Conservation (phyloP, 495 filamentous ascomycete genomes). For the Physcia stellaris region DNA sequence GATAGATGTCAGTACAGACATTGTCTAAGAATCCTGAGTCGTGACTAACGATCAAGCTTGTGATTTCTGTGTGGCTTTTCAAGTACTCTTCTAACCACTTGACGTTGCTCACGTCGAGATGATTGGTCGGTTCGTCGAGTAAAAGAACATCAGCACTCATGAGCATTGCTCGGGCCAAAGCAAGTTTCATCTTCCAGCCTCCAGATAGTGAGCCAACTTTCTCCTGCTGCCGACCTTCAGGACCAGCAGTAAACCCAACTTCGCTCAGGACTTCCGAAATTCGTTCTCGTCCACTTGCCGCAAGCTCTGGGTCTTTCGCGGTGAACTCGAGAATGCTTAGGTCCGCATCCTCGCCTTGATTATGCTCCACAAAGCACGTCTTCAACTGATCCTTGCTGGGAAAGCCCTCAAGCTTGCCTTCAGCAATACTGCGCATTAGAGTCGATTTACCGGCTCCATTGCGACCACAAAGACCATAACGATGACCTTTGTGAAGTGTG, state of each 20-base stretch:
- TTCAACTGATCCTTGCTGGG: conserved; percentile 77
- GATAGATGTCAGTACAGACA: conserved; percentile 97
- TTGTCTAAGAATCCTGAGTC: conserved; percentile 95
- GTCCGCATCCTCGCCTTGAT: conserved; percentile 92
- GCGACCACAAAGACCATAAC: conserved; percentile 90
- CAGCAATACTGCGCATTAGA: conserved; percentile 90
- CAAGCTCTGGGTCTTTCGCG: conserved; percentile 67
- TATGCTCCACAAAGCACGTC: conserved; percentile 98
- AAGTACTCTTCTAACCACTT: conserved; percentile 93
- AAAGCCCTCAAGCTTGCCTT: conserved; percentile 94
- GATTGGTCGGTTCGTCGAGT: conserved; percentile 98
- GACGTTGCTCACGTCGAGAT: conserved; percentile 92
- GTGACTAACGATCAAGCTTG: conserved; percentile 92
- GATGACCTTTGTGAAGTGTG: conserved; percentile 83
- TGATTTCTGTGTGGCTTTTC: conserved; percentile 91
- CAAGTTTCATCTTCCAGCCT: conserved; percentile 99
- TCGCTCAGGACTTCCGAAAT: conserved; percentile 75
- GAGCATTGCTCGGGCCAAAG: conserved; percentile 91
- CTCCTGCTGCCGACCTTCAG: conserved; percentile 74
- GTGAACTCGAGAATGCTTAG: conserved; percentile 90
- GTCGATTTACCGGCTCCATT: conserved; percentile 98
- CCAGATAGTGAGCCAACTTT: conserved; percentile 92
- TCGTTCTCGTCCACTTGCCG: conserved; percentile 56
- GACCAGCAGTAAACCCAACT: conserved; percentile 85
- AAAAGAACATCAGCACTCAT: conserved; percentile 89